Evolutionary conservation across 2,329 filamentous ascomycete species (phyloP), one percentile per base, ranked within the genome.

Genomic region (Cadophora malorum): DNA sequence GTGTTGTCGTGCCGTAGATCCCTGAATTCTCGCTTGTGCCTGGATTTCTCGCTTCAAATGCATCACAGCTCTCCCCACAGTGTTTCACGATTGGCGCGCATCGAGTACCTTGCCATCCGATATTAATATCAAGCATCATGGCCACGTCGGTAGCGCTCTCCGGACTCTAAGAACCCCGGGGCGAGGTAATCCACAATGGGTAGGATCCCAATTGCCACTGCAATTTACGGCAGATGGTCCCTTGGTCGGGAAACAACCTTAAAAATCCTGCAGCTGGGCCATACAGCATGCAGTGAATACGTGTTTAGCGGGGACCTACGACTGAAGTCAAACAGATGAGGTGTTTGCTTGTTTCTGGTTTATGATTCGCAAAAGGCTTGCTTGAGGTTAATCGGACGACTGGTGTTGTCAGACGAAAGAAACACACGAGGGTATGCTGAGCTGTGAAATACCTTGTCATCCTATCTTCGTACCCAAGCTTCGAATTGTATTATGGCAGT

Each of bases 61-160:
- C 28, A 21, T 8, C 6, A 12, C 25, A 12, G 25, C 19, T 58
- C 28, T 38, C 31, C 33, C n/a, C 55, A 23, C 55, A 23, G 2
- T 38, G 55, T 58, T 56, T 38, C 55, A 58, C 55, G 55, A 58
- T 58, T 41, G 55, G 55, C 33, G 31, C 55, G 55, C 55, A 38
- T 58, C 55, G 16, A 58, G 12, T 41, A 58, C 31, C 19, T 35
- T 58, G 31, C 33, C 19, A 6, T 33, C 33, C 12, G 8, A 38
- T 58, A 41, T 58, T 58, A 58, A 38, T 58, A 41, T 9, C 25
- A 55, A 33, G 52, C 52, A 55, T 33, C 25, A 31, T 33, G 19
- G 12, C n/a, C 5, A 33, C 12, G 16, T 33, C 52, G 10, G 52
- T 3, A 33, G 16, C 16, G 7, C n/a, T n/a, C 25, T 55, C 28